Percentiles rank a stretch among this genome's conserved stretches.
Evolutionary conservation across 495 filamentous ascomycete genomes (phyloP).

Genomic region (Trichoderma gamsii): DNA sequence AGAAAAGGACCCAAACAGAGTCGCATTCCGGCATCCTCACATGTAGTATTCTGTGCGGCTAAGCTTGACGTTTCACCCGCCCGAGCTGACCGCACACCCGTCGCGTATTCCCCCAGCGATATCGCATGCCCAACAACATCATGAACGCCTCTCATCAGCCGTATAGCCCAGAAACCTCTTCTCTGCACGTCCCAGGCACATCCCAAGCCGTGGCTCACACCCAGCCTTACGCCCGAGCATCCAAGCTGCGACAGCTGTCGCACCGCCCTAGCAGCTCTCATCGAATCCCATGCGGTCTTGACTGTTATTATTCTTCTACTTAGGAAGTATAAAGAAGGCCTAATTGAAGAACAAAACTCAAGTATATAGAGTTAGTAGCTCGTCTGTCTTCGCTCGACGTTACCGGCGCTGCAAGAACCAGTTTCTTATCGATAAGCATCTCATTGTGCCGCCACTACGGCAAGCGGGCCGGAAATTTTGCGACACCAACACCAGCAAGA

Average conservation of each 20-base stretch:
- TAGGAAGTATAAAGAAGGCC: neutral
- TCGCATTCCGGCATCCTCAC: neutral
- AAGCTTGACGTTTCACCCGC: neutral
- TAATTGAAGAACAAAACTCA: neutral
- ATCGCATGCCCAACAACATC: slow-evolving; percentile 10
- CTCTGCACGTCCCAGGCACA: neutral
- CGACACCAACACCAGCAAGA: slow-evolving; percentile 16
- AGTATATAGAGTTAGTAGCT: neutral
- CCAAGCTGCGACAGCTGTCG: slow-evolving; percentile 10
- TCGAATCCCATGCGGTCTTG: neutral
- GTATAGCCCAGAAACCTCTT: neutral
- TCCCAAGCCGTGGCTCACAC: neutral
- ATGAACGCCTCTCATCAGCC: slow-evolving; percentile 9
- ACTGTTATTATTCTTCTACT: neutral
- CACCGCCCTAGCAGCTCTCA: slow-evolving; percentile 7
- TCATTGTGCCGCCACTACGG: neutral
- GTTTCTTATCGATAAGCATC: slow-evolving; percentile 2
- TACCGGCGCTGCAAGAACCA: neutral
- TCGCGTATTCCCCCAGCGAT: neutral
- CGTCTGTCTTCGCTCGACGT: neutral
- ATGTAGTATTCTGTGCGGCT: neutral
- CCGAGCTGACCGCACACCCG: neutral
- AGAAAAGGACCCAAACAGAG: neutral
- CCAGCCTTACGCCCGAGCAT: neutral
- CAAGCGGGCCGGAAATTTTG: slow-evolving; percentile 11